These are phyloP conservation scores for Magnolia sinica DNA, from an alignment of 164 flowering plant species.

Conservation along the genomic window DNA sequence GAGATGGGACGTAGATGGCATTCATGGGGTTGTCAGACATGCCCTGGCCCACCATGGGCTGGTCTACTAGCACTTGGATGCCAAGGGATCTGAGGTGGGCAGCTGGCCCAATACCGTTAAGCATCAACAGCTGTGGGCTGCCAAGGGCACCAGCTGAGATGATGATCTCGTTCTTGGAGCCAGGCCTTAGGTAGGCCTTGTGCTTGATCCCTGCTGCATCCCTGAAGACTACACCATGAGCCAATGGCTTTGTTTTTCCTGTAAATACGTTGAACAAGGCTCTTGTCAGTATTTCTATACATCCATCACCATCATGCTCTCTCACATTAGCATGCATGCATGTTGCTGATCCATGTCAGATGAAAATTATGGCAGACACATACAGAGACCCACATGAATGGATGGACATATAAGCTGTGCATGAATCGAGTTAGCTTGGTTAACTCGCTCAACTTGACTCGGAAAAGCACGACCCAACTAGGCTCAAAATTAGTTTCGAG, in stretches of 20 bases:
- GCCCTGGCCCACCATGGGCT: conserved; percentile 64
- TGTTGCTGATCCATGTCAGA: not conserved
- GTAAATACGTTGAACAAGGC: too few relatives aligned
- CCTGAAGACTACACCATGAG: conserved; percentile 46
- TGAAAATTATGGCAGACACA: too few relatives aligned
- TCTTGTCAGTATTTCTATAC: not conserved
- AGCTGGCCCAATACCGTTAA: conserved; percentile 13
- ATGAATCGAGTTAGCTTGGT: too few relatives aligned
- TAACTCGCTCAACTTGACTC: too few relatives aligned
- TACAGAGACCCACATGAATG: too few relatives aligned
- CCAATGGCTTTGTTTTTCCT: conserved; percentile 39
- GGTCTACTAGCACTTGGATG: conserved; percentile 45
- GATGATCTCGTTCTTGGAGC: conserved; percentile 44
- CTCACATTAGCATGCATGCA: not conserved
- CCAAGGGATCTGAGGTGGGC: conserved; percentile 25
- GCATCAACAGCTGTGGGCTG: conserved; percentile 75
- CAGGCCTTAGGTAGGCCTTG: conserved; percentile 34
- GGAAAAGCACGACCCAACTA: too few relatives aligned
- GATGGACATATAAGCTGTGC: too few relatives aligned
- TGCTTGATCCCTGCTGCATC: conserved; percentile 42
- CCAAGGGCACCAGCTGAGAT: conserved; percentile 70
- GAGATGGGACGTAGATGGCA: conserved; percentile 60
- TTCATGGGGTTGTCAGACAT: conserved; percentile 88
- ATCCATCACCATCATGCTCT: not conserved
- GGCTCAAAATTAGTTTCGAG: too few relatives aligned